Conservation (phyloP, 192 early-diverging fungal genomes). For the Diversispora eburnea region DNA sequence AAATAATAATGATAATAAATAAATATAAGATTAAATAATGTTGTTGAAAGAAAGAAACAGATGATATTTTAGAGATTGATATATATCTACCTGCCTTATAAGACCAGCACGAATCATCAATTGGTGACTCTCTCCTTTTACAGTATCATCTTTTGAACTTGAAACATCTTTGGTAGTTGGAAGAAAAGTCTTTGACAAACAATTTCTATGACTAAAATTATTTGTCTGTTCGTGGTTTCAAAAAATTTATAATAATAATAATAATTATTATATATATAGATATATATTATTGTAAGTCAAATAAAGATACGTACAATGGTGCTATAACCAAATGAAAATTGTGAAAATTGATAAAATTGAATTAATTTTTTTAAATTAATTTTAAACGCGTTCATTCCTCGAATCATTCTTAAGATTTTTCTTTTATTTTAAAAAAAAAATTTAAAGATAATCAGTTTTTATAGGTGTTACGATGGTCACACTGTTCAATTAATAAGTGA, state of each 20-base stretch:
- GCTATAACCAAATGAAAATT: not conserved
- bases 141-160: slow-evolving; percentile 1
- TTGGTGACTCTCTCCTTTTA: slow-evolving; percentile 44
- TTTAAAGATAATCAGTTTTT: too few species aligned
- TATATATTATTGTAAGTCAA: not conserved
- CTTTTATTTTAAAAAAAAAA: too few species aligned
- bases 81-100: slow-evolving; percentile 61
- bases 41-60: slow-evolving; percentile 1
- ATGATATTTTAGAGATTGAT: not conserved
- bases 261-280: not conserved
- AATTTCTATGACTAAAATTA: slow-evolving; percentile 16
- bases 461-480: too few species aligned
- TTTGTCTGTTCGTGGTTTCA: not conserved
- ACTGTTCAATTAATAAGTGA: too few species aligned
- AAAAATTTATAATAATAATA: not conserved
- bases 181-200: slow-evolving; percentile 36
- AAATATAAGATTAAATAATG: not conserved
- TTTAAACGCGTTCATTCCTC: too few species aligned
- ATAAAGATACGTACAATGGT: not conserved
- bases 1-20: not conserved
- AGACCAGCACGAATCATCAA: slow-evolving; percentile 66
- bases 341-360: too few species aligned
- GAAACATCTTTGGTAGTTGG: slow-evolving; percentile 36
- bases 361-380: too few species aligned
- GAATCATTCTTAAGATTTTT: too few species aligned